Conservation (phyloP, 2,329 filamentous ascomycete genomes). For the Furcasterigmium sp. region DNA sequence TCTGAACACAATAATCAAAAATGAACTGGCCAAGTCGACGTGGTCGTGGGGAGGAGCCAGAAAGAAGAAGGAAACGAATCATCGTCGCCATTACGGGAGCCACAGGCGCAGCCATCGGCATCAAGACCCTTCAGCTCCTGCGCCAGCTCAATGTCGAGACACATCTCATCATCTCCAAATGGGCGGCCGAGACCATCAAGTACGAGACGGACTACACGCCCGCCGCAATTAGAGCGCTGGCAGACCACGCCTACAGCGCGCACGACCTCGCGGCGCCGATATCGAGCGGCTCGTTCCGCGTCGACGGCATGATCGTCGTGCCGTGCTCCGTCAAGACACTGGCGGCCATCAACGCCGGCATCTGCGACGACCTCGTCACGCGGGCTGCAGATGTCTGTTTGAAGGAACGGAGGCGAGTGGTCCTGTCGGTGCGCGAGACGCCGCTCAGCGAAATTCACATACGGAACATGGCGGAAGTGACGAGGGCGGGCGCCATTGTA, state of each 20-base stretch:
- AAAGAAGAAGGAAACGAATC: too few species aligned
- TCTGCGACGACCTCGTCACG: slow-evolving; percentile 38
- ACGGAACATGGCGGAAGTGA: slow-evolving; percentile 36
- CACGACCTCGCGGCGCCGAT: slow-evolving; percentile 38
- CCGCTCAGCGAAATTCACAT: slow-evolving; percentile 40
- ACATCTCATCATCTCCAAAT: slow-evolving; percentile 41
- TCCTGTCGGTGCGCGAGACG: slow-evolving; percentile 36
- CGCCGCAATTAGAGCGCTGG: neutral
- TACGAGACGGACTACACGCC: slow-evolving; percentile 24
- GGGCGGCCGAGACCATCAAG: slow-evolving; percentile 41
- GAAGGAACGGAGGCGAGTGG: slow-evolving; percentile 34
- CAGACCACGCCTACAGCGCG: slow-evolving; percentile 15
- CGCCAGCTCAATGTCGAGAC: slow-evolving; percentile 38
- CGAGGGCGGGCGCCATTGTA: slow-evolving; percentile 31
- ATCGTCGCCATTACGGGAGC: slow-evolving; percentile 45
- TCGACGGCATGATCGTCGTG: slow-evolving; percentile 40
- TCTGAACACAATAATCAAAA: too few species aligned
- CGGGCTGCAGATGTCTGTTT: slow-evolving; percentile 39
- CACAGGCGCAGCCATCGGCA: slow-evolving; percentile 37
- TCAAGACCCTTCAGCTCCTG: slow-evolving; percentile 33
- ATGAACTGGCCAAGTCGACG: too few species aligned
- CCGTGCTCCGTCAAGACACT: slow-evolving; percentile 45
- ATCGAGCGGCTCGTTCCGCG: slow-evolving; percentile 35
- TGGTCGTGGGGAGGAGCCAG: too few species aligned
- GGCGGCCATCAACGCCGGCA: slow-evolving; percentile 32